A percentile compares a stretch with the other conserved stretches of the same genome.
Evolutionary conservation across 306 rosid genomes (phyloP).

Genomic region (Lupinus albus): DNA sequence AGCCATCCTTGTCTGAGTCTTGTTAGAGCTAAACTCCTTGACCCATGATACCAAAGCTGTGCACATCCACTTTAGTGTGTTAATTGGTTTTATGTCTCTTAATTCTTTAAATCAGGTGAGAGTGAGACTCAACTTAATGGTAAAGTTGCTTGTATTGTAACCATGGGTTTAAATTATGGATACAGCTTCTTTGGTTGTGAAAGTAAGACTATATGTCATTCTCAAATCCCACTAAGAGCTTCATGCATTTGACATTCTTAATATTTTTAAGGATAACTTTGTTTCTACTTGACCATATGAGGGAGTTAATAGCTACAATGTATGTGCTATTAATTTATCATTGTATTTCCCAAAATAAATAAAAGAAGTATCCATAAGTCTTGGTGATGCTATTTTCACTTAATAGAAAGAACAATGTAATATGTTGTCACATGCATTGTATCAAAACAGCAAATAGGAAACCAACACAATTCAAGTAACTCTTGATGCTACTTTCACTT

Average conservation of each 20-base stretch:
- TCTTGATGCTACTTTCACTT: not conserved
- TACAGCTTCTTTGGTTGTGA: too few species aligned
- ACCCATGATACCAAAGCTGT: slow-evolving; percentile 75
- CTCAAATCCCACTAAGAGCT: too few species aligned
- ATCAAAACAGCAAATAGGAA: not conserved
- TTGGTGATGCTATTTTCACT: not conserved
- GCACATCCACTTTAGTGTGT: slow-evolving; percentile 35
- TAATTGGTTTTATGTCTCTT: too few species aligned
- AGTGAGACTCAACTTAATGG: too few species aligned
- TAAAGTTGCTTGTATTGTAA: too few species aligned
- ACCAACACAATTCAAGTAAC: not conserved
- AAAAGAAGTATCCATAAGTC: not conserved
- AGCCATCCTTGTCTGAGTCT: slow-evolving; percentile 61
- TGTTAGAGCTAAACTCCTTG: slow-evolving; percentile 91
- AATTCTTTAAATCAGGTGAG: too few species aligned
- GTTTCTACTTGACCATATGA: too few species aligned
- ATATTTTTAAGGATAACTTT: too few species aligned
- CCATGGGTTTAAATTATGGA: too few species aligned
- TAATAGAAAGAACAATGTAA: not conserved
- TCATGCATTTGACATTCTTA: too few species aligned
- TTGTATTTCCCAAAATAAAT: too few species aligned
- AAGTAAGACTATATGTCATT: too few species aligned
- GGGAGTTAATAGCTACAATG: not conserved
- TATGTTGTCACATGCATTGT: not conserved
- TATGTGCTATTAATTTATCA: not conserved